Conservation (phyloP, 2,329 filamentous ascomycete species). For the Hypoxylon sp. region DNA sequence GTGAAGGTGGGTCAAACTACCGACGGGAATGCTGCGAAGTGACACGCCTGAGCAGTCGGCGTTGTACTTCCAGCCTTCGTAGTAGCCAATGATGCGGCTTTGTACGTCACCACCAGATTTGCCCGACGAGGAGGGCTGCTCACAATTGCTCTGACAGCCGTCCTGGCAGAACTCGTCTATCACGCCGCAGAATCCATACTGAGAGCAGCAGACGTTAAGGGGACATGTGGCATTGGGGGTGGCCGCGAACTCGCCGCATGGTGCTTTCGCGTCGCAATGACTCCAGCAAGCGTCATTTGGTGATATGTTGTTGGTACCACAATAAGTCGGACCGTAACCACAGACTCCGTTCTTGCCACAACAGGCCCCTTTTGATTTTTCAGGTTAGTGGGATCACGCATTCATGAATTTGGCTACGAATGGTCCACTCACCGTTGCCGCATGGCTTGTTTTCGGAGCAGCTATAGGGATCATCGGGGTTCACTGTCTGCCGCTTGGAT, state of each 20-base stretch:
- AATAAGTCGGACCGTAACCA: background rate
- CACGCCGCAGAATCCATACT: conserved; percentile 1
- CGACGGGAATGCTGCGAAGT: background rate
- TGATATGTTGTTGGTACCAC: background rate
- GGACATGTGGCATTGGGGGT: background rate
- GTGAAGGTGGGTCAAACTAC: background rate
- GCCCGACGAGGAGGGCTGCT: background rate
- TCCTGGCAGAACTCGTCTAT: background rate
- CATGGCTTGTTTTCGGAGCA: too few relatives aligned
- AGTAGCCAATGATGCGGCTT: background rate
- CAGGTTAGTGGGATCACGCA: too few relatives aligned
- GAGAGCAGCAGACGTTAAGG: conserved; percentile 7
- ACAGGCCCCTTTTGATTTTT: background rate
- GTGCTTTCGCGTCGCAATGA: background rate
- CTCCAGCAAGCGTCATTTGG: too few relatives aligned
- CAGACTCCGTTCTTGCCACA: background rate
- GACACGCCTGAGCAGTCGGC: too few relatives aligned
- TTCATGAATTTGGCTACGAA: too few relatives aligned
- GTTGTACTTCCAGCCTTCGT: background rate
- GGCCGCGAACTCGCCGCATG: background rate
- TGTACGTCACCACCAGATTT: background rate
- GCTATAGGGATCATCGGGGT: too few relatives aligned
- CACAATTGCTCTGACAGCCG: background rate
- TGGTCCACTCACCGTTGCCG: too few relatives aligned
- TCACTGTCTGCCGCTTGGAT: too few relatives aligned